phyloP scores from a whole-genome alignment of 495 filamentous ascomycete genomes.

The Penicillium turbatum region DNA sequence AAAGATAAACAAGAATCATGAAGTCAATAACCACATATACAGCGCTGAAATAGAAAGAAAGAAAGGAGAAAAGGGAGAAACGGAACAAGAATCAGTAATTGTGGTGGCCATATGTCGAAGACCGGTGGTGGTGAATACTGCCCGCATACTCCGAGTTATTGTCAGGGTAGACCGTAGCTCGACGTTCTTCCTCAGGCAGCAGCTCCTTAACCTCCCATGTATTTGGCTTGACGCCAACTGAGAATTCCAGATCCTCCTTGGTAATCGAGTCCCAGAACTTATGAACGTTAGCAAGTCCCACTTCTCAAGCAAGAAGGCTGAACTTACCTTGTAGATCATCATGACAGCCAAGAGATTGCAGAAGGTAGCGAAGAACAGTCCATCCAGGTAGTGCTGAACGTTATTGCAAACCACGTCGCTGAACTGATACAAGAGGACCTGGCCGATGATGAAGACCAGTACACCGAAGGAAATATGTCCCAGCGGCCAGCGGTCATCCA shows the following conservation, averaged over 20 bases:
- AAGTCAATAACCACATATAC: conserved; percentile 22
- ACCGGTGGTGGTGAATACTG: conserved; percentile 55
- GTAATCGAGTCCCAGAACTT: conserved; percentile 99
- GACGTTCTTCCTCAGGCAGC: conserved; percentile 81
- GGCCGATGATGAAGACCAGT: conserved; percentile 87
- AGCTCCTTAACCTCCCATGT: conserved; percentile 99
- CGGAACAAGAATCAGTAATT: conserved; percentile 23
- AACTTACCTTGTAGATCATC: conserved; percentile 97
- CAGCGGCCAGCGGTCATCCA: conserved; percentile 93
- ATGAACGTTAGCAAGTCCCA: conserved; percentile 9
- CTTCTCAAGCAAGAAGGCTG: background rate
- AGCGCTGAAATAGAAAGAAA: conserved; percentile 4
- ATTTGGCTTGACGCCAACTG: conserved; percentile 87
- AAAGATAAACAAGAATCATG: conserved; percentile 10
- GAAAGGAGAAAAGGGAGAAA: background rate
- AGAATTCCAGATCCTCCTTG: conserved; percentile 96
- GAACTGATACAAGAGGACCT: conserved; percentile 89
- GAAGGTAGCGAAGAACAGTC: conserved; percentile 89
- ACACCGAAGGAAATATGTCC: conserved; percentile 91
- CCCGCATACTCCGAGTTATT: conserved; percentile 54
- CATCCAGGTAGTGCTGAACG: conserved; percentile 91
- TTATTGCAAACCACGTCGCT: conserved; percentile 79
- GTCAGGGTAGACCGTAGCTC: conserved; percentile 73
- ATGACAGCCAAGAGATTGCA: conserved; percentile 94
- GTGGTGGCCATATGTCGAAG: conserved; percentile 34